Evolutionary conservation across 2,329 filamentous ascomycete genomes (phyloP), one percentile per base, ranked within the genome.

Genomic region (Sordariomycetes sp.): DNA sequence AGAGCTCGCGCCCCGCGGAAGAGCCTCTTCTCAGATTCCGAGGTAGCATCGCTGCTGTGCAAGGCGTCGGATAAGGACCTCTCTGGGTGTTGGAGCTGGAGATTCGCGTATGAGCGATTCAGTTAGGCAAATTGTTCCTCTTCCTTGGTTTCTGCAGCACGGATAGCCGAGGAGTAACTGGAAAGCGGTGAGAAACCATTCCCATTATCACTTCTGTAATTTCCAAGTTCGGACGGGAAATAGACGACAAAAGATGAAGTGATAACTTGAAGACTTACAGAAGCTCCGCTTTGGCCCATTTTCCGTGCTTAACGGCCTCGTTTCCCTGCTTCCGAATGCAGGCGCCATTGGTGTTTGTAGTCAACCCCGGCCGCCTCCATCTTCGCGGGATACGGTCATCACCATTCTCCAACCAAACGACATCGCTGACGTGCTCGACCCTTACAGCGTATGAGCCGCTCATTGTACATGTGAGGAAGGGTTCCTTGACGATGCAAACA

Each of bases 391-490:
- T 64, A 4, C 65, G 69, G n/a, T 66, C 55, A 48, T 80, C 72
- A 20, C 62, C 53, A 0, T 61, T 55, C 0, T 67, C 57, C 2
- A 80, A 59, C 59, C 69, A 70, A 3, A 74, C 60, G 20, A 82
- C 61, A 59, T 83, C 79, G 18, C 72, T 74, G 18, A 76, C 62
- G 63, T 83, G 80, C 59, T 83, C 80, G 7, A 81, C 75, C 6
- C 78, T 71, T 25, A 83, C 37, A 0, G 67, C 70, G 63, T 77
- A 78, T 0, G 66, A 54, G 2, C 73, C 73, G 32, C 74, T 65
- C 0, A 64, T 65, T 25, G 69, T 68, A 0, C 64, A 34, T 61
- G 76, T 79, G 62, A 82, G 72, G 62, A 74, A 83, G 0, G 79
- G 79, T 59, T 83, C 79, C 60, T 82, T 84, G 32, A 83, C 57